Evolutionary conservation across 1,284 basidiomycete species (phyloP).

Genomic region (Ustilago crameri): DNA sequence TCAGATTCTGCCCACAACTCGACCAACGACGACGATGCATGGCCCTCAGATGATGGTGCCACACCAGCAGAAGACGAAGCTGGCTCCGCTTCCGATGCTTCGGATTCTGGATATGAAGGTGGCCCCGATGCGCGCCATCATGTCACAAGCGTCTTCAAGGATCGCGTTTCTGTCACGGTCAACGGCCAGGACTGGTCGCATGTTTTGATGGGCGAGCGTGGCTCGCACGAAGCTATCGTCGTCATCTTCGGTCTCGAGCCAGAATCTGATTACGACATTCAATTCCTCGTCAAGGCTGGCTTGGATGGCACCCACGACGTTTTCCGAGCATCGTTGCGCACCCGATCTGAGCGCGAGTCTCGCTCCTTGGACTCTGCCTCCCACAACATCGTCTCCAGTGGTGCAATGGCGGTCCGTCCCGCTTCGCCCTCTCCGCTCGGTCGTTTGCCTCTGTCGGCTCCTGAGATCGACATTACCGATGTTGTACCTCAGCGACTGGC

Average conservation of each 20-base stretch:
- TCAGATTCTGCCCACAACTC: slow-evolving; percentile 37
- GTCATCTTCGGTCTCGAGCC: slow-evolving; percentile 62
- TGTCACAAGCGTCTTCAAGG: slow-evolving; percentile 48
- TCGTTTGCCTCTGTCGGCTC: slow-evolving; percentile 27
- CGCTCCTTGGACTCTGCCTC: slow-evolving; percentile 23
- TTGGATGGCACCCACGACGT: slow-evolving; percentile 31
- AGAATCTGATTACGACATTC: slow-evolving; percentile 52
- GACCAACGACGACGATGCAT: slow-evolving; percentile 48
- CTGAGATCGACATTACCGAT: slow-evolving; percentile 24
- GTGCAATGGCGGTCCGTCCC: slow-evolving; percentile 20
- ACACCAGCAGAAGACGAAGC: slow-evolving; percentile 52
- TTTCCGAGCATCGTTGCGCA: slow-evolving; percentile 29
- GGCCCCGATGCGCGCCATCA: slow-evolving; percentile 19
- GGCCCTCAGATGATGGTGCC: slow-evolving; percentile 52
- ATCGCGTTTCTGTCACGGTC: slow-evolving; percentile 51
- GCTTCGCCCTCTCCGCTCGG: slow-evolving; percentile 47
- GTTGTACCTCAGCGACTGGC: slow-evolving; percentile 30
- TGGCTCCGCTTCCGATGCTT: slow-evolving; percentile 45
- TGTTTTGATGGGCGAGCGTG: slow-evolving; percentile 55
- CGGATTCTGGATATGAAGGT: slow-evolving; percentile 47
- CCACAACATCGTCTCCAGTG: background rate
- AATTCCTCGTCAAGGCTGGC: slow-evolving; percentile 51
- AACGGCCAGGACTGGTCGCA: slow-evolving; percentile 58
- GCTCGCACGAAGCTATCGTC: slow-evolving; percentile 58
- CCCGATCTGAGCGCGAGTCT: slow-evolving; percentile 39